Evolutionary conservation across 1,139 yeast genomes (phyloP).

Genomic region (Scheffersomyces insectosa): DNA sequence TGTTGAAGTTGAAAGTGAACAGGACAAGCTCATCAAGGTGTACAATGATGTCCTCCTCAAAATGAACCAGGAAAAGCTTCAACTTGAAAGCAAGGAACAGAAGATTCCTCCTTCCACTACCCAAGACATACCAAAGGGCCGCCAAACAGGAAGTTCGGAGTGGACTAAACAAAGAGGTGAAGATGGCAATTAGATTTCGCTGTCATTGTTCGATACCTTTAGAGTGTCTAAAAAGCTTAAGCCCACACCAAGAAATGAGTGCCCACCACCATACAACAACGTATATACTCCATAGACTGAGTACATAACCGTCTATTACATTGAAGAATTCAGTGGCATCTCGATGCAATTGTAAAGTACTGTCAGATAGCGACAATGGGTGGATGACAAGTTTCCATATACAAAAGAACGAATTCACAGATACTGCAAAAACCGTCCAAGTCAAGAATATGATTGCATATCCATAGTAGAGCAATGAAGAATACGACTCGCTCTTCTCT

Average conservation of each 20-base stretch:
- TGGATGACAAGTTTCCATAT: conserved; percentile 45
- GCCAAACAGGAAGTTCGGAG: conserved; percentile 74
- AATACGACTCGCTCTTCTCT: too few relatives aligned
- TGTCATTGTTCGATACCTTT: conserved; percentile 44
- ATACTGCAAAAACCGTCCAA: conserved; percentile 42
- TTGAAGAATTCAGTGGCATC: conserved; percentile 14
- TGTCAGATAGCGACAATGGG: conserved; percentile 22
- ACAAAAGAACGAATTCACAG: conserved; percentile 45
- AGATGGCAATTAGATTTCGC: conserved; percentile 45
- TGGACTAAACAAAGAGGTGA: conserved; percentile 84
- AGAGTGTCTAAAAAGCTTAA: conserved; percentile 75
- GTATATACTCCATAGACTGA: conserved; percentile 53
- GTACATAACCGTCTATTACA: conserved; percentile 47
- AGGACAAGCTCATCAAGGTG: not conserved
- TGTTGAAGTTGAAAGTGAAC: not conserved
- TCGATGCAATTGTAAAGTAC: conserved; percentile 14
- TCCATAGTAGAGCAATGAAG: conserved; percentile 21
- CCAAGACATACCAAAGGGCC: conserved; percentile 35
- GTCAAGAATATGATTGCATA: conserved; percentile 34
- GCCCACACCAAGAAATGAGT: conserved; percentile 70
- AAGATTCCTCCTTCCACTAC: conserved; percentile 6
- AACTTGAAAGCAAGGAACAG: conserved; percentile 1
- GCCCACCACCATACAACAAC: conserved; percentile 80
- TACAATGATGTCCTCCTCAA: conserved; percentile 10
- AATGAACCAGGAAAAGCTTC: conserved; percentile 7